Base-by-base conservation (phyloP, 2,329 filamentous ascomycete genomes). In the Dactylella cylindrospora region DNA sequence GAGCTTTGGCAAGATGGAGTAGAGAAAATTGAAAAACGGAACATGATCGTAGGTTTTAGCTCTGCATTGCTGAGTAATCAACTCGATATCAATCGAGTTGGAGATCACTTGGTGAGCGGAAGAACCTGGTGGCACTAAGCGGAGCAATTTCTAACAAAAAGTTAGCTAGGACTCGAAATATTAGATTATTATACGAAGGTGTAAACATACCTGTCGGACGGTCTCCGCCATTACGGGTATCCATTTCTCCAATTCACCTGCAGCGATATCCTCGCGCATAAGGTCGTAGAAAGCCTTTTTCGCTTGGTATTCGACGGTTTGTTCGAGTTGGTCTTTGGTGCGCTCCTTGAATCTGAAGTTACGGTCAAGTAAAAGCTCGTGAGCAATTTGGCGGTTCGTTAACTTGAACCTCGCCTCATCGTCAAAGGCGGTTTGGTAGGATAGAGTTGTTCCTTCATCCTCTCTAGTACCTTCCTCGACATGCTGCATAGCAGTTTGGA, bases 1-100 rank as follows among this genome's bases (percentile, higher is more conserved):
- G 10, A 93, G 80, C 70, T 87, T 87, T 4, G 87, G 87, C 41
- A 93, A 76, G 39, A 93, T 78, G 1, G 81, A 80, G 1, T 82
- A 83, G 78, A 91, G 88, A 65, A 88, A 86, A 1, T 78, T 75
- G 70, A 91, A 91, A 73, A 91, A 90, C 57, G 83, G 85, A 66
- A 86, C 84, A 66, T 90, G 90, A 0, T 87, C 90, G 71, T 91
- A 91, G 43, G 81, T 82, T 10, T 87, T 86, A 50, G 83, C 78
- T 7, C 76, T 76, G 68, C 87, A 88, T 66, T 90, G 85, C 32
- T 79, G 80, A 62, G 79, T 77, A 22, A 89, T 84, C 64, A 86
- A 77, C 31, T 88, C 84, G 1, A 83, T 81, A 66, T 91, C 88
- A 19, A 93, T 75, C 1, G 86, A 81, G 69, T 90, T 87, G 2